These are phyloP conservation scores for Cercis canadensis DNA, from an alignment of 306 rosid species.

Conservation along the genomic window DNA sequence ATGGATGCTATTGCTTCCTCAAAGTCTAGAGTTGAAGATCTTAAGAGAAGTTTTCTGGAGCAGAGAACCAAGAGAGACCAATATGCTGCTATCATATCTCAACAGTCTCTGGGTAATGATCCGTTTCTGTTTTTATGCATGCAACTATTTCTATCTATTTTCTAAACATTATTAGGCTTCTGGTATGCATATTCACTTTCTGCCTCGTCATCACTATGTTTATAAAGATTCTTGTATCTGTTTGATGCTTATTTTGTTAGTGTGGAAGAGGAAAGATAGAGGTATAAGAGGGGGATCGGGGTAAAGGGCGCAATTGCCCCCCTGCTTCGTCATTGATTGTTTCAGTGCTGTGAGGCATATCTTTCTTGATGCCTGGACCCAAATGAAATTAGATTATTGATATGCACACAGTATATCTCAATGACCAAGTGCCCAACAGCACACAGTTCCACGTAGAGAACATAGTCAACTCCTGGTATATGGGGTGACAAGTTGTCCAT, in stretches of 20 bases:
- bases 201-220: not conserved
- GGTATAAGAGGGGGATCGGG: too few species aligned
- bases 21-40: constrained; percentile 58
- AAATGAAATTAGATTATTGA: not conserved
- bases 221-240: not conserved
- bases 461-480: not conserved
- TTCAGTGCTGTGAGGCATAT: not conserved
- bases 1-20: constrained; percentile 66
- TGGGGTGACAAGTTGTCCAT: not conserved
- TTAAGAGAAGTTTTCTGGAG: constrained; percentile 51
- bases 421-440: too few species aligned
- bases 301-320: too few species aligned
- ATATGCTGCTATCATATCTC: constrained; percentile 52
- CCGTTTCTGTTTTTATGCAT: not conserved
- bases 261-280: not conserved
- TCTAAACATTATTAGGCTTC: not conserved
- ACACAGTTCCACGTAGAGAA: too few species aligned
- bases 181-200: not conserved
- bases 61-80: constrained; percentile 57
- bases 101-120: constrained; percentile 60
- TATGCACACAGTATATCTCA: not conserved
- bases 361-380: not conserved
- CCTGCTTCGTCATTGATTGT: too few species aligned
- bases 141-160: constrained; percentile 7
- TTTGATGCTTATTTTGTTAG: not conserved